Evolutionary conservation across 768 basidiomycete genomes (phyloP).

Genomic region (Trametes punicea): DNA sequence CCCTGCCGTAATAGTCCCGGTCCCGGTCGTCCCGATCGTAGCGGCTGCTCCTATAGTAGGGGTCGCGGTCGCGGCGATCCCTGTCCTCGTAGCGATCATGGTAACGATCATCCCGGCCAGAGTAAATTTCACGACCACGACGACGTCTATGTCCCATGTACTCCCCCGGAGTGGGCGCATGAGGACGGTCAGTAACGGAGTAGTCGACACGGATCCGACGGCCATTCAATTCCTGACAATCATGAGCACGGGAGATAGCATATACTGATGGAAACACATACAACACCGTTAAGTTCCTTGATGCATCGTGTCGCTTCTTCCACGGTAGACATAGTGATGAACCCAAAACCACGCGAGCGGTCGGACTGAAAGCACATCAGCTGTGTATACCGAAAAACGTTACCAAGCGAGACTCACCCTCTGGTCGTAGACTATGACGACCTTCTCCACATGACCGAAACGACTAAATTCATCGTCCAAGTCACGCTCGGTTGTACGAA

Average conservation of each 20-base stretch:
- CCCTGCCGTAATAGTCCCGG: conserved; percentile 59
- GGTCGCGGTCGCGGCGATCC: conserved; percentile 46
- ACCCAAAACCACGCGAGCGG: conserved; percentile 96
- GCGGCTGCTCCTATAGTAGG: conserved; percentile 35
- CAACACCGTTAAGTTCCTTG: conserved; percentile 87
- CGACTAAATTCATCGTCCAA: conserved; percentile 91
- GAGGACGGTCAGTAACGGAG: conserved; percentile 90
- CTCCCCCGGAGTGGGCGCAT: conserved; percentile 95
- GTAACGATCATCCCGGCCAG: conserved; percentile 31
- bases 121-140: conserved; percentile 39
- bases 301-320: conserved; percentile 89
- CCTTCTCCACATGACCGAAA: conserved; percentile 89
- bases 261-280: conserved; percentile 38
- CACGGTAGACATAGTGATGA: conserved; percentile 88
- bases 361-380: conserved; percentile 59
- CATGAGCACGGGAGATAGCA: not conserved
- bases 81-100: conserved; percentile 44
- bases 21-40: conserved; percentile 48
- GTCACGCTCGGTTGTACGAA: conserved; percentile 90
- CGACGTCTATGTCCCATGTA: conserved; percentile 91
- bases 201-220: conserved; percentile 96
- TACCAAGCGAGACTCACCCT: conserved; percentile 54
- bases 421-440: conserved; percentile 96
- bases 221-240: conserved; percentile 80
- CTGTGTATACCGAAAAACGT: not conserved